phyloP scores from a whole-genome alignment of 2,329 filamentous ascomycete species.

The Fusarium verticillioides region DNA sequence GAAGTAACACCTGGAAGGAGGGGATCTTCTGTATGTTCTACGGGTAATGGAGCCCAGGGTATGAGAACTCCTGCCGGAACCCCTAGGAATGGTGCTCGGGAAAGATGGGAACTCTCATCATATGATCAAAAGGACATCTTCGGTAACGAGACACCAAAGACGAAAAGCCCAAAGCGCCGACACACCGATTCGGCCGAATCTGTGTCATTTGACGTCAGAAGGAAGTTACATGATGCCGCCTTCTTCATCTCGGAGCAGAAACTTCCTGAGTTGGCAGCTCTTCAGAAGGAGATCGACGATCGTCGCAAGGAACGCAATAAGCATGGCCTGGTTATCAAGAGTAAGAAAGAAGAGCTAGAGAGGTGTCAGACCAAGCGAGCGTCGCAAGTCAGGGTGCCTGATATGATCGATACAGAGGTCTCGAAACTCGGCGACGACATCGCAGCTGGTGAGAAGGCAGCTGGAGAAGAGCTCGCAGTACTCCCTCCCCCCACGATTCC shows the following conservation, averaged over 20 bases:
- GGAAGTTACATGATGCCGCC: background rate
- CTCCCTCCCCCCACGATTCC: too few species aligned
- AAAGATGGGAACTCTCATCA: background rate
- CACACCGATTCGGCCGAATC: rapidly evolving
- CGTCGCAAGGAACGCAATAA: background rate
- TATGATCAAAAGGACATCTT: too few species aligned
- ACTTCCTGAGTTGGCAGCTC: background rate
- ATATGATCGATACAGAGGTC: too few species aligned
- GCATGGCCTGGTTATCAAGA: background rate
- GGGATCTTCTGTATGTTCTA: background rate
- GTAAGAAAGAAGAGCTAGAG: background rate
- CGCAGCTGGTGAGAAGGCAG: too few species aligned
- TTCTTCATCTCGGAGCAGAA: background rate
- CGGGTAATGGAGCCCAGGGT: background rate
- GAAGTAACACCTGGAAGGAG: background rate
- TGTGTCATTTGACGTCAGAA: background rate
- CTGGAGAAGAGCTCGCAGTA: too few species aligned
- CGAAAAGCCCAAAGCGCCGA: background rate
- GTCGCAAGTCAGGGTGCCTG: too few species aligned
- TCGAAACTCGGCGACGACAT: too few species aligned
- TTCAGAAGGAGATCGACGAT: background rate
- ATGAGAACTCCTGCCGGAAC: background rate
- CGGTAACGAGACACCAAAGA: rapidly evolving
- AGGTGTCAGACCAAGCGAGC: too few species aligned
- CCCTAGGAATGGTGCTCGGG: background rate